Base-by-base conservation (phyloP, 1,284 basidiomycete species). In the Trametes hirsuta region DNA sequence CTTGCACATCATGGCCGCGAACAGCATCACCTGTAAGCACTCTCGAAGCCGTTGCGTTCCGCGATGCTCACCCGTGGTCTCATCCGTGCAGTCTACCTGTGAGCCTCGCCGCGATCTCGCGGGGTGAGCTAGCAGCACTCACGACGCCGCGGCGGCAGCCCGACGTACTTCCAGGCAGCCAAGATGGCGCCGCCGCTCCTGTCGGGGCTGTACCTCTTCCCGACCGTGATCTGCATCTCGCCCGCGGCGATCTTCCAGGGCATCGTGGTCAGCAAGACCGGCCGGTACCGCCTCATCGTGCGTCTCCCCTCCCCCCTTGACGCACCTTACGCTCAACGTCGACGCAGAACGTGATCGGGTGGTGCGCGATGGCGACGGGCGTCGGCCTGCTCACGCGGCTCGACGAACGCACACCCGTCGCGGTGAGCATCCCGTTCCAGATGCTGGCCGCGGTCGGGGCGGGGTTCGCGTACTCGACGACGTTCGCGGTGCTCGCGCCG, bases 1-100 rank as follows among this genome's bases (percentile, higher is more conserved):
- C 65, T 55, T 76, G 46, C 73, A 75, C 54, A 71, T 70, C 2
- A 54, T 75, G 37, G 57, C 72, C 12, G 51, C 65, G 3, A 70
- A 69, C 47, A 64, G 66, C 5, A 52, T 71, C 22, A 59, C 66
- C 0, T 72, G 71, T 71, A 55, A 62, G 67, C 69, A 18, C 22
- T 8, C 6, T n/a, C 3, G 14, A 40, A 39, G 25, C 45, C 52
- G 2, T 49, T 54, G 40, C 53, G 42, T 21, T n/a, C n/a, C n/a
- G n/a, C 36, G 42, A 22, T 53, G 6, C 49, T 57, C 18, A 57
- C 53, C n/a, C n/a, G n/a, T n/a, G n/a, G n/a, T n/a, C n/a, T n/a
- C n/a, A n/a, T 66, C 12, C 12, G 8, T 21, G 9, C 37, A 60
- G 59, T 61, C 41, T 61, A 61, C 25, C 25, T 61, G 59, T 61